Base-by-base conservation (phyloP, 2,329 filamentous ascomycete genomes). In the Ceratocystis cacaofunesta region DNA sequence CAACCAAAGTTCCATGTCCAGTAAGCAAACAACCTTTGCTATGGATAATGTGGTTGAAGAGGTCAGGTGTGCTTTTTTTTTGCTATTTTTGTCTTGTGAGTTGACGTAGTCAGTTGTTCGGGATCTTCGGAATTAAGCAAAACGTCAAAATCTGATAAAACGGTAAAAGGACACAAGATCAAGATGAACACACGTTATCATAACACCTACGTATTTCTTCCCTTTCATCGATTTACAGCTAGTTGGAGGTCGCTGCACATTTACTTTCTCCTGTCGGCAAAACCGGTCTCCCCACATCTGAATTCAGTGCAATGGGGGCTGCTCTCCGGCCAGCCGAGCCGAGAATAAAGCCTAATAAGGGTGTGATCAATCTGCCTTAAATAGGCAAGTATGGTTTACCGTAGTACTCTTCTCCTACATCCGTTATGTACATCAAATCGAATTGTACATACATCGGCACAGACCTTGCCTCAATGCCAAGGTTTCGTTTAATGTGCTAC, bases 261-360 rank as follows among this genome's bases (percentile, higher is more conserved):
- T 19, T 15, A 36, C 17, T 36, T 36, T 30, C 17, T 19, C 36
- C 3, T 6, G 15, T 58, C 28, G 55, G 28, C 17, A 58, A 58
- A 32, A 7, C 55, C 19, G 25, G 19, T 52, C 25, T 25, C 22
- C 25, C 5, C 25, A 25, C 48, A 52, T 28, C 19, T 52, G 48
- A 52, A 28, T 12, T 12, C 36, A 41, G 36, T 15, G 22, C 48
- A 25, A 28, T 57, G 52, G 52, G 52, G 52, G 58, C 58, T 43
- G 58, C 12, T 41, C 60, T 61, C 60, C 60, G 36, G 60, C 60
- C 60, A 61, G 36, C 60, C 60, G 60, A 46, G 36, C 60, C 60
- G 55, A 30, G 10, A 50, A 8, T 8, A n/a, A 50, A 22, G 46
- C 46, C 46, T 17, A 58, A 17, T n/a, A 36, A 5, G 15, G 5